Evolutionary conservation across 1,139 yeast genomes (phyloP), one percentile per base, ranked within the genome.

Genomic region (Lodderomyces parapsilosis): DNA sequence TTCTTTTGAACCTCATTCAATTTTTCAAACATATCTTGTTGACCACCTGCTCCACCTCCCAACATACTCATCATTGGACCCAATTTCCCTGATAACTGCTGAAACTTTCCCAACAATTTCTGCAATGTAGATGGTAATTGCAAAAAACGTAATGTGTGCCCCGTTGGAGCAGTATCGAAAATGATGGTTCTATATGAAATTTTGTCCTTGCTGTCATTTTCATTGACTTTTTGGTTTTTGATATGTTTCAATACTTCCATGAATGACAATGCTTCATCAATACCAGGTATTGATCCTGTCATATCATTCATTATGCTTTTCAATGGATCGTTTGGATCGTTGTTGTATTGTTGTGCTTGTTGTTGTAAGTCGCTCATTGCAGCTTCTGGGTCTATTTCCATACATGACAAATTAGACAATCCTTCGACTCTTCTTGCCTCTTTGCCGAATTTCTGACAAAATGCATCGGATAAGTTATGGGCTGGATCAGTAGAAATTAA

Each of bases 141-240:
- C 61, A 93, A 75, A 68, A 93, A 93, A 59, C 99, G 81, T 54
- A 93, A 75, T 1, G 99, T 93, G 66, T 93, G 99, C 33, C 99
- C 99, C 0, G 99, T 93, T 53, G 99, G 99, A 0, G 99, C 99
- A 18, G 99, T 93, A 63, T 93, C 99, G 58, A 93, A 93, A 52
- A 93, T 89, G 54, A 93, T 91, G 10, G 96, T 90, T 55, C 86
- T 88, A 61, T 86, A 93, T 35, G 63, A 56, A 31, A 61, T 56
- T 34, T 57, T 58, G 38, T 69, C 75, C 40, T 48, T 42, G 17
- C 44, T 45, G 8, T 51, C 60, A 27, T 46, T 56, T 22, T 56
- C 64, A 32, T 45, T 43, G 7, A 54, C 57, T 49, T 70, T 70
- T 66, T 90, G 96, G 52, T 80, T 82, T 67, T 90, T 91, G 64